These are phyloP conservation scores for Leptodontidium sp. DNA, from an alignment of 2,329 filamentous ascomycete genomes.

Conservation along the genomic window DNA sequence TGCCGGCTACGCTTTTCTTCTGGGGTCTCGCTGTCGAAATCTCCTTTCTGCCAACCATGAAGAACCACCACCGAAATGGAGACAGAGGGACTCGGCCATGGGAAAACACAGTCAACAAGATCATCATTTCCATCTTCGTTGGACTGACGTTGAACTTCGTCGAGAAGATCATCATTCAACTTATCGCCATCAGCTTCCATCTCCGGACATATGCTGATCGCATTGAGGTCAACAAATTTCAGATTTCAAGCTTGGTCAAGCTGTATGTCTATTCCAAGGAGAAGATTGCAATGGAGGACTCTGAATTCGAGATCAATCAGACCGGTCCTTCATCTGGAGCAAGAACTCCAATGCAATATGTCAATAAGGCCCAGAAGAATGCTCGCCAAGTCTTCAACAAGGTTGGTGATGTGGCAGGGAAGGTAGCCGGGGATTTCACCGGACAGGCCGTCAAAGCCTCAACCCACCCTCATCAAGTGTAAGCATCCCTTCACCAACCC, in stretches of 20 bases:
- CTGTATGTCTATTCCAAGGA: slow-evolving; percentile 70
- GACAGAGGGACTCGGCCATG: slow-evolving; percentile 64
- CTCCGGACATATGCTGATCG: slow-evolving; percentile 87
- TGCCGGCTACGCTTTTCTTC: slow-evolving; percentile 86
- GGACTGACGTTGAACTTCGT: slow-evolving; percentile 81
- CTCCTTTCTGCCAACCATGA: slow-evolving; percentile 86
- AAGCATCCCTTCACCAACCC: slow-evolving; percentile 21
- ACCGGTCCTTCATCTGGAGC: slow-evolving; percentile 54
- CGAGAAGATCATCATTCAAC: slow-evolving; percentile 93
- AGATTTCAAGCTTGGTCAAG: slow-evolving; percentile 74
- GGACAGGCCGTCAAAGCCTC: slow-evolving; percentile 73
- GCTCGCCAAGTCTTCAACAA: slow-evolving; percentile 79
- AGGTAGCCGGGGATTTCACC: slow-evolving; percentile 90
- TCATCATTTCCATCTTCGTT: slow-evolving; percentile 86
- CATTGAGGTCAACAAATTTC: slow-evolving; percentile 92
- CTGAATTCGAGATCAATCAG: slow-evolving; percentile 67
- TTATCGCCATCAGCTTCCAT: slow-evolving; percentile 94
- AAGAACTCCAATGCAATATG: slow-evolving; percentile 73
- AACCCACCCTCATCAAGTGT: slow-evolving; percentile 83
- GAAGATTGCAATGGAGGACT: slow-evolving; percentile 74
- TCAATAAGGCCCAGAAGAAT: slow-evolving; percentile 75
- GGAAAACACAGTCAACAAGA: slow-evolving; percentile 83
- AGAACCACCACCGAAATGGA: slow-evolving; percentile 61
- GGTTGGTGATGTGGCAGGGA: slow-evolving; percentile 85
- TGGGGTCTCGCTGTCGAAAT: slow-evolving; percentile 90